These are phyloP conservation scores for Petunia secreta DNA, from an alignment of 257 asterid species.

Conservation along the genomic window DNA sequence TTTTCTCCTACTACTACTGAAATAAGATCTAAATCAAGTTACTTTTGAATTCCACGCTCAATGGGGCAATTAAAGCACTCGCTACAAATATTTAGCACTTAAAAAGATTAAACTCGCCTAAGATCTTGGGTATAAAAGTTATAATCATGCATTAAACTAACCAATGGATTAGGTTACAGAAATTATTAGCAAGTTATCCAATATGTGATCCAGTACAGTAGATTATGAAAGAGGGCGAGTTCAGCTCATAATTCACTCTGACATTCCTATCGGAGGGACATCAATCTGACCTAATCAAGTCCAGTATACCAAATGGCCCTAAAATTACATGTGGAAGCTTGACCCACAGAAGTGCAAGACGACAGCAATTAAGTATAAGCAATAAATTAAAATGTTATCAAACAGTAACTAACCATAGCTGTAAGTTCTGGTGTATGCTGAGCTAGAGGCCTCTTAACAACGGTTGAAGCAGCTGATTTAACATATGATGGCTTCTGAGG, in stretches of 20 bases:
- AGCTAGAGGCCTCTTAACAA: conserved; percentile 97
- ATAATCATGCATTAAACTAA: neutral
- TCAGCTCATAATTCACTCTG: neutral
- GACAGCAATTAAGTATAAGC: neutral
- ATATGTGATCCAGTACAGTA: neutral
- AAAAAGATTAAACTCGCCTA: neutral
- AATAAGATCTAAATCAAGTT: neutral
- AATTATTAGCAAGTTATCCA: neutral
- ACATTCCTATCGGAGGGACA: neutral
- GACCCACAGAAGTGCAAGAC: neutral
- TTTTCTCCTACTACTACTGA: neutral
- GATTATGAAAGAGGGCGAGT: neutral
- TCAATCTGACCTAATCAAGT: neutral
- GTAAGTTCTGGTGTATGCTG: conserved; percentile 99
- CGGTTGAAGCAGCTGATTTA: conserved; percentile 97
- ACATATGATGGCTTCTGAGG: conserved; percentile 89
- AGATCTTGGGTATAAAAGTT: neutral
- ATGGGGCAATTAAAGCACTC: neutral
- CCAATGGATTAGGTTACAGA: neutral
- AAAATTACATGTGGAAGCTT: neutral
- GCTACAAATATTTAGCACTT: neutral
- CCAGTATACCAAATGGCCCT: neutral
- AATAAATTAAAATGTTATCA: neutral
- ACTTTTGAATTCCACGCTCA: neutral
- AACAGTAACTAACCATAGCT: conserved; percentile 72